A percentile compares a stretch with the other conserved stretches of the same genome.
Conservation (phyloP, 805 yeast genomes). For the Candida rishiriensis region DNA sequence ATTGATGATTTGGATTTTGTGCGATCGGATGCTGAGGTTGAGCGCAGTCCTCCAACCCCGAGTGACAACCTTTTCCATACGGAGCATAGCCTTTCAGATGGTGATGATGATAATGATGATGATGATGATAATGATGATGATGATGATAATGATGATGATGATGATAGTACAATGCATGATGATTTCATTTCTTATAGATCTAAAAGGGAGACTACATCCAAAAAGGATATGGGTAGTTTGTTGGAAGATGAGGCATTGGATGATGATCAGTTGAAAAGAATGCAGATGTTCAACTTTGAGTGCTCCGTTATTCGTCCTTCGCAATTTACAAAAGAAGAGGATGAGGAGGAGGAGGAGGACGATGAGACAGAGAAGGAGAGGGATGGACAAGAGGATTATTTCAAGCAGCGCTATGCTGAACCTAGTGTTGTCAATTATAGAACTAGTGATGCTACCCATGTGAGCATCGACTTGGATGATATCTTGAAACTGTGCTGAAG, state of each 20-base stretch:
- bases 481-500: neutral
- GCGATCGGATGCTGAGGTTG: neutral
- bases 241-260: neutral
- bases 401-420: too few relatives aligned
- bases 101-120: neutral
- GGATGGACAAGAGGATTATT: too few relatives aligned
- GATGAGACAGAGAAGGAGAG: too few relatives aligned
- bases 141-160: too few relatives aligned
- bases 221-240: too few relatives aligned
- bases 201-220: too few relatives aligned
- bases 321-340: too few relatives aligned
- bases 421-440: constrained; percentile 2
- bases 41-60: too few relatives aligned
- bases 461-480: constrained; percentile 17
- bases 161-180: too few relatives aligned
- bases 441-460: constrained; percentile 7
- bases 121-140: neutral
- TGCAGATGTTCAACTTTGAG: constrained; percentile 12
- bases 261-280: constrained; percentile 5
- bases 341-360: too few relatives aligned
- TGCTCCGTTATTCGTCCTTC: neutral
- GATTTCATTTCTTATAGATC: too few relatives aligned
- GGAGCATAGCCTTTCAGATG: neutral
- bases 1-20: neutral
- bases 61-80: too few relatives aligned